A percentile compares a stretch with the other conserved stretches of the same genome.
These are phyloP conservation scores for Pseudogymnoascus sp. DNA, from an alignment of 2,329 filamentous ascomycete species.

Conservation along the genomic window DNA sequence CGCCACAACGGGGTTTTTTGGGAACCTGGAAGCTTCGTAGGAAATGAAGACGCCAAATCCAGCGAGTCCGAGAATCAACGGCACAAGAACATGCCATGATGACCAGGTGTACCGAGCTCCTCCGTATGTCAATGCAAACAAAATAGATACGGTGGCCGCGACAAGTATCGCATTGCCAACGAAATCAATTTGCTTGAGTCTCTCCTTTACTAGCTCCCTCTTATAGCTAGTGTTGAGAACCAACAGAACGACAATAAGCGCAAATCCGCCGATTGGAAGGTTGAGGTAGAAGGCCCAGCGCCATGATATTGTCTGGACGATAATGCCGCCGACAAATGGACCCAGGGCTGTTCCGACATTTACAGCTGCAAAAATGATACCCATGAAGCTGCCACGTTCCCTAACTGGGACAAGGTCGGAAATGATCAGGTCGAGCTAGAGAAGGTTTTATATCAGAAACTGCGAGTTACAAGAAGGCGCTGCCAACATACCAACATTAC, in stretches of 20 bases:
- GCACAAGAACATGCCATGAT: conserved; percentile 32
- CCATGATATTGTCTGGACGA: conserved; percentile 36
- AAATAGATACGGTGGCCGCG: conserved; percentile 31
- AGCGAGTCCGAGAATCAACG: conserved; percentile 37
- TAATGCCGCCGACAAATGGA: conserved; percentile 33
- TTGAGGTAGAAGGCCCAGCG: conserved; percentile 42
- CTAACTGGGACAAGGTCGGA: conserved; percentile 43
- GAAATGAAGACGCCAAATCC: conserved; percentile 33
- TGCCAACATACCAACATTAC: background rate
- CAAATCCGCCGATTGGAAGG: conserved; percentile 28
- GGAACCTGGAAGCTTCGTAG: conserved; percentile 30
- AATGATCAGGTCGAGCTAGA: conserved; percentile 38
- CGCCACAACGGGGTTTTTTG: conserved; percentile 33
- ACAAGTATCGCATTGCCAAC: conserved; percentile 37
- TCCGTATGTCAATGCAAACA: conserved; percentile 39
- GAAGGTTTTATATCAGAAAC: background rate
- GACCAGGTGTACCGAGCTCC: conserved; percentile 38
- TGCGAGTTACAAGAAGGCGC: background rate
- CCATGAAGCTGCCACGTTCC: conserved; percentile 37
- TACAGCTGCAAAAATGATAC: conserved; percentile 32
- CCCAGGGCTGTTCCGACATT: conserved; percentile 36
- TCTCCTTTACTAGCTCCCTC: conserved; percentile 25
- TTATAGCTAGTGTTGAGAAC: conserved; percentile 31
- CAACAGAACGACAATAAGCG: conserved; percentile 21
- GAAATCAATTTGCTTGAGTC: conserved; percentile 36